Evolutionary conservation across 2,329 filamentous ascomycete species (phyloP), one percentile per base, ranked within the genome.

Genomic region (Fusarium humuli): DNA sequence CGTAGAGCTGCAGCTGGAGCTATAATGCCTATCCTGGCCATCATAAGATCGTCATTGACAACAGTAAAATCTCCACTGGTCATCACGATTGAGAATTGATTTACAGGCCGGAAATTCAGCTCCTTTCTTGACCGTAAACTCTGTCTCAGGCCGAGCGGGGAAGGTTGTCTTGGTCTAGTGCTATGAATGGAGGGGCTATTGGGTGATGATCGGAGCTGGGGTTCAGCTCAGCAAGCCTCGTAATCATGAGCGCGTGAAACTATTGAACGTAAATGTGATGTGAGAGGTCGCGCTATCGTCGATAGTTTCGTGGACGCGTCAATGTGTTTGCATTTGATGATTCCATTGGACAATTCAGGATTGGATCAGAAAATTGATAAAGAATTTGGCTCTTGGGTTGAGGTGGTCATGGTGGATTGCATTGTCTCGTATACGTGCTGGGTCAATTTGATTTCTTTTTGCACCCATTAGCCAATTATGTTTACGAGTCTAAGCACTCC

Each of bases 161-260:
- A 42, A 52, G 20, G 8, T 7, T 45, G 47, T 29, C 34, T 52
- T 23, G n/a, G 34, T 57, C 5, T 14, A 11, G 9, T 6, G 6
- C 3, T 37, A 11, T 49, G 44, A 49, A 20, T 49, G 54, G 54
- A 22, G 9, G 10, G 13, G n/a, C 20, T 10, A 41, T 4, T 10
- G 11, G 30, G 14, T 37, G 30, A 23, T 27, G 30, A n/a, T 25
- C 18, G 2, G 9, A 9, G 22, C 42, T 29, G 22, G 53, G 54
- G 30, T 57, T 57, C 32, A 57, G 23, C 54, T 50, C 14, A 9
- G 16, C 14, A 44, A 44, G 34, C 50, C 50, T 55, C 52, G 25
- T 55, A 45, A 44, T 55, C 49, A 18, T 20, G 18, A 34, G 47
- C 29, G 20, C 14, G 16, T 14, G 37, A 22, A 12, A 53, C 40